Evolutionary conservation across 2,329 filamentous ascomycete genomes (phyloP).

Genomic region (Sphaceloma murrayae): DNA sequence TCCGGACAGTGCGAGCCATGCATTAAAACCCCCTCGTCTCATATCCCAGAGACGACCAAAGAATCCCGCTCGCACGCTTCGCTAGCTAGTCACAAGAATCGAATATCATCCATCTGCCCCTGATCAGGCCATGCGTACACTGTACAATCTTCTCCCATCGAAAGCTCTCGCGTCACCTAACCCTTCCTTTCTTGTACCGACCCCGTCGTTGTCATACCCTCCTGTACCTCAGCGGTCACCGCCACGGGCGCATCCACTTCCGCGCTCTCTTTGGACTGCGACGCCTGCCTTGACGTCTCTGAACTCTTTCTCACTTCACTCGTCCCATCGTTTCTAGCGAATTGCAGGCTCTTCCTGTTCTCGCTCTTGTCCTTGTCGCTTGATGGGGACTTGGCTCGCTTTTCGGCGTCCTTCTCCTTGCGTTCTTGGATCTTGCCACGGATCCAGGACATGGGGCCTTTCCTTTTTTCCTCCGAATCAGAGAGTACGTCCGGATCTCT

Average conservation of each 20-base stretch:
- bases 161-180: too few relatives aligned
- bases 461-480: constrained; percentile 36
- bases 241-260: background rate
- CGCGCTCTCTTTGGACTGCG: background rate
- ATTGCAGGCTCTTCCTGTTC: constrained; percentile 32
- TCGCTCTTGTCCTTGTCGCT: constrained; percentile 33
- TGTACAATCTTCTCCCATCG: too few relatives aligned
- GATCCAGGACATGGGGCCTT: constrained; percentile 54
- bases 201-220: too few relatives aligned
- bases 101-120: background rate
- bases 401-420: constrained; percentile 45
- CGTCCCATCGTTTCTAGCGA: background rate
- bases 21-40: too few relatives aligned
- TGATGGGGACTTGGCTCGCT: constrained; percentile 28
- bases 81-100: background rate
- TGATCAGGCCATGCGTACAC: background rate
- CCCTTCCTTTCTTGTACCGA: too few relatives aligned
- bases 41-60: too few relatives aligned
- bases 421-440: constrained; percentile 55
- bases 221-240: background rate
- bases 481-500: constrained; percentile 15
- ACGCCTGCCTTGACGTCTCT: constrained; percentile 13
- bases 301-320: constrained; percentile 13
- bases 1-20: too few relatives aligned
- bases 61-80: background rate